phyloP scores from a whole-genome alignment of 176 grass and related monocot species.

The Juncus inflexus region DNA sequence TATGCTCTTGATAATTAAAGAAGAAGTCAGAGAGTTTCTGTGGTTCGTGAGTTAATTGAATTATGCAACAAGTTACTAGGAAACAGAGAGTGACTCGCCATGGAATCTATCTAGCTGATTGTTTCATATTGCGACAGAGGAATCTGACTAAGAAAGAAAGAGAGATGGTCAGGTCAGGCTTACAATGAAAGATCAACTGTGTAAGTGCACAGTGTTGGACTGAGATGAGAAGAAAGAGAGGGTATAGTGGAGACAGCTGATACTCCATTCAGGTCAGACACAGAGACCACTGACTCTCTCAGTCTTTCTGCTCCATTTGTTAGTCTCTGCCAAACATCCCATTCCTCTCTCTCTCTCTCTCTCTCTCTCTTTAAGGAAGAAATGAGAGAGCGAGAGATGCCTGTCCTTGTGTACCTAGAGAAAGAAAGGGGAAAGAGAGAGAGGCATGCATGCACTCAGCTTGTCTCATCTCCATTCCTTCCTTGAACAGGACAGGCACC shows the following conservation, averaged over 20 bases:
- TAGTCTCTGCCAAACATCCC: constrained; percentile 9
- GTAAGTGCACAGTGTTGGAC: background rate
- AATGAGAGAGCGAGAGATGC: constrained; percentile 19
- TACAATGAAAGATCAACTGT: background rate
- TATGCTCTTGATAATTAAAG: too few species aligned
- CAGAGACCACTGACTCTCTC: constrained; percentile 24
- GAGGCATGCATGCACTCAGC: constrained; percentile 1
- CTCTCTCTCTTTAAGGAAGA: background rate
- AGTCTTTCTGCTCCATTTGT: constrained; percentile 22
- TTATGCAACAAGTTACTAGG: too few species aligned
- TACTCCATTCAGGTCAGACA: constrained; percentile 15
- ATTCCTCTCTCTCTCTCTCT: constrained; percentile 19
- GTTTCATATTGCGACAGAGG: too few species aligned
- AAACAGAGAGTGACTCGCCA: too few species aligned
- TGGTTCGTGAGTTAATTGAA: too few species aligned
- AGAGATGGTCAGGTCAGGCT: background rate
- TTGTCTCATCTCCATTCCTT: constrained; percentile 5
- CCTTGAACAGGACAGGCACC: too few species aligned
- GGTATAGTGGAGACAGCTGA: constrained; percentile 32
- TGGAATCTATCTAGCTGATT: too few species aligned
- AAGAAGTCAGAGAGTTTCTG: too few species aligned
- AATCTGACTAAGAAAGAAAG: background rate
- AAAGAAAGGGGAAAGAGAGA: constrained; percentile 23
- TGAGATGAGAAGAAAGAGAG: constrained; percentile 6
- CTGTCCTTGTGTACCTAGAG: constrained; percentile 32